phyloP scores from a whole-genome alignment of 768 basidiomycete species.

The Auriscalpium microsporum region DNA sequence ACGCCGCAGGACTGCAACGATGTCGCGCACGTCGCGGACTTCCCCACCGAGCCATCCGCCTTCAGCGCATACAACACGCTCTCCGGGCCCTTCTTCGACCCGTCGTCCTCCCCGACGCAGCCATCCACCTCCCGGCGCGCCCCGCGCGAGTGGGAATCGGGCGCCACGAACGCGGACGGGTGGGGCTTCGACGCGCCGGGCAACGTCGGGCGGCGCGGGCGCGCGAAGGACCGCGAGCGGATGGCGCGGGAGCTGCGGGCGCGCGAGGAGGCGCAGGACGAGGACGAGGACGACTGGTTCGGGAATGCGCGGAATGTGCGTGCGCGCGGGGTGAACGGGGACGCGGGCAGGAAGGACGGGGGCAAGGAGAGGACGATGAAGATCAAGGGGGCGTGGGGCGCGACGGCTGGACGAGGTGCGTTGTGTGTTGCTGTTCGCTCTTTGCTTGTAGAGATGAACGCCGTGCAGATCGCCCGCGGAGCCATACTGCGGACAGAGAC shows the following conservation, averaged over 20 bases:
- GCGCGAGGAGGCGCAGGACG: conserved; percentile 35
- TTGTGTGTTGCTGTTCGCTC: neutral
- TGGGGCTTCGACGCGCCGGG: conserved; percentile 41
- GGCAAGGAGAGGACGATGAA: conserved; percentile 2
- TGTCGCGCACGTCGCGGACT: conserved; percentile 29
- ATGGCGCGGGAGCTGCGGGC: conserved; percentile 39
- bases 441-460: neutral
- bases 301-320: conserved; percentile 26
- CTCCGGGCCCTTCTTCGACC: conserved; percentile 51
- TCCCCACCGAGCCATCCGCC: conserved; percentile 50
- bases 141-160: conserved; percentile 36
- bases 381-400: neutral
- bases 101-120: conserved; percentile 19
- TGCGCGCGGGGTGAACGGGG: conserved; percentile 26
- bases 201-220: conserved; percentile 59
- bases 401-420: neutral
- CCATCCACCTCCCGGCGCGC: conserved; percentile 19
- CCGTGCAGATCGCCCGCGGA: neutral
- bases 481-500: neutral
- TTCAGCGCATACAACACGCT: conserved; percentile 56
- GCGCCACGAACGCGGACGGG: conserved; percentile 31
- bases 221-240: conserved; percentile 48
- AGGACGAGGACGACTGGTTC: conserved; percentile 67
- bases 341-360: conserved; percentile 27
- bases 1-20: conserved; percentile 50